Conservation (phyloP, 2,329 filamentous ascomycete species). For the Fusarium gaditjirri region DNA sequence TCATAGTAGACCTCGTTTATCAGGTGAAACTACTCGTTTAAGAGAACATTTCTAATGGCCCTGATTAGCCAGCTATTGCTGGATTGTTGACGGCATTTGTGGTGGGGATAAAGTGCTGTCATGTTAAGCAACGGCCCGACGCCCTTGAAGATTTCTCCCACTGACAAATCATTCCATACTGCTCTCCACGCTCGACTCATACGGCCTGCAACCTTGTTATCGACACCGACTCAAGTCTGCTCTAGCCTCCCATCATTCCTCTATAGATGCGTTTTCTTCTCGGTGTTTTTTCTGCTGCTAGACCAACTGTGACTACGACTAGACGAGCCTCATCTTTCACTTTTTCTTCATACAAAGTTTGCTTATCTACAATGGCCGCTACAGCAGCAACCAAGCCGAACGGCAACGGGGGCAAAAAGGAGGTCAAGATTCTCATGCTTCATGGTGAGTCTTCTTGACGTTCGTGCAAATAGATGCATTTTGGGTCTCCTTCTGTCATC, state of each 20-base stretch:
- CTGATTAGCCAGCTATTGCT: neutral
- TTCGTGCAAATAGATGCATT: neutral
- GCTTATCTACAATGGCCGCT: conserved; percentile 45
- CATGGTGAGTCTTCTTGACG: conserved; percentile 63
- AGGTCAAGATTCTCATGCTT: conserved; percentile 79
- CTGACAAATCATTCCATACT: conserved; percentile 44
- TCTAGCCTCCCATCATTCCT: neutral
- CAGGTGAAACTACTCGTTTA: neutral
- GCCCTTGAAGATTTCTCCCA: conserved; percentile 19
- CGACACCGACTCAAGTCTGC: conserved; percentile 6
- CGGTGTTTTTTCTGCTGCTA: conserved; percentile 22
- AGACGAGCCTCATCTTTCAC: conserved; percentile 18
- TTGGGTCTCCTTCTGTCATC: neutral
- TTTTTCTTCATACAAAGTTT: conserved; percentile 7
- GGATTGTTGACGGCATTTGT: neutral
- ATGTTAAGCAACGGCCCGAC: conserved; percentile 34
- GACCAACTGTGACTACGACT: conserved; percentile 24
- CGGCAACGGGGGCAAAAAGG: conserved; percentile 55
- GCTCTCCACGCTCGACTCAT: conserved; percentile 38
- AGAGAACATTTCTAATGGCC: neutral
- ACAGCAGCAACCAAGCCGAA: conserved; percentile 40
- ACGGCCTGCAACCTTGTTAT: conserved; percentile 18
- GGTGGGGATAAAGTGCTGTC: conserved; percentile 31
- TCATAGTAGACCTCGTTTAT: neutral
- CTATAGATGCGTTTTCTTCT: conserved; percentile 39